Percentiles rank a stretch among this genome's conserved stretches.
phyloP scores from a whole-genome alignment of 2,329 filamentous ascomycete genomes.

The Exophiala lecanii-corni region DNA sequence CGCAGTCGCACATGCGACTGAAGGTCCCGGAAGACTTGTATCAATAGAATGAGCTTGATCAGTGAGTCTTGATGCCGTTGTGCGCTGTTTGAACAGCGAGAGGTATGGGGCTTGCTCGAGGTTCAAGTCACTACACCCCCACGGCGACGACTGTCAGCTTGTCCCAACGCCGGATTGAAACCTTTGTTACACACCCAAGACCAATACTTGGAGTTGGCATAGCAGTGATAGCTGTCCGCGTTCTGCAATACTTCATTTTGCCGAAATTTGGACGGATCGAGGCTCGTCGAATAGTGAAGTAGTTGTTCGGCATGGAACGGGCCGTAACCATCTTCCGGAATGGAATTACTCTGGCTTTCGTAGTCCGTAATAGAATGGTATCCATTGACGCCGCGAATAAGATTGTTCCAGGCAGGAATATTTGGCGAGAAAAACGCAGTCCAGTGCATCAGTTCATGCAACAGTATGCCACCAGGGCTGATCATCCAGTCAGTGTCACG shows the following conservation, averaged over 20 bases:
- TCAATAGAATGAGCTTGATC: no score
- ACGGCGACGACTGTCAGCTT: no score
- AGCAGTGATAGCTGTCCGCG: slow-evolving; percentile 7
- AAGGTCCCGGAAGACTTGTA: no score
- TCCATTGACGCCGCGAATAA: not conserved
- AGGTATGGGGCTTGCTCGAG: no score
- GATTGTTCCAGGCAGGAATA: no score
- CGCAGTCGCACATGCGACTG: no score
- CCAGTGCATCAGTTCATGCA: slow-evolving; percentile 15
- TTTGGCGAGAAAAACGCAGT: slow-evolving; percentile 4
- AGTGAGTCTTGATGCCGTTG: no score
- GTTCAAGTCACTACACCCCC: no score
- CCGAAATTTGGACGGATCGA: not conserved
- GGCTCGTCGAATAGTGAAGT: not conserved
- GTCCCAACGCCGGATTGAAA: no score
- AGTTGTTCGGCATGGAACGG: not conserved
- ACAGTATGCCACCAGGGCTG: slow-evolving; percentile 4
- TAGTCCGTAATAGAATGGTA: slow-evolving; percentile 7
- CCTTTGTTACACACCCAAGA: not conserved
- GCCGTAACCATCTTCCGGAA: no score
- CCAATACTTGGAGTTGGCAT: slow-evolving; percentile 9
- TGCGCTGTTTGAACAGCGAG: no score
- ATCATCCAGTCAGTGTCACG: slow-evolving; percentile 11
- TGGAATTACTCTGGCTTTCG: no score
- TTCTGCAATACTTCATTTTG: slow-evolving; percentile 3